phyloP scores from a whole-genome alignment of 2,329 filamentous ascomycete species.

The Stagonosporopsis cucurbitacearum region DNA sequence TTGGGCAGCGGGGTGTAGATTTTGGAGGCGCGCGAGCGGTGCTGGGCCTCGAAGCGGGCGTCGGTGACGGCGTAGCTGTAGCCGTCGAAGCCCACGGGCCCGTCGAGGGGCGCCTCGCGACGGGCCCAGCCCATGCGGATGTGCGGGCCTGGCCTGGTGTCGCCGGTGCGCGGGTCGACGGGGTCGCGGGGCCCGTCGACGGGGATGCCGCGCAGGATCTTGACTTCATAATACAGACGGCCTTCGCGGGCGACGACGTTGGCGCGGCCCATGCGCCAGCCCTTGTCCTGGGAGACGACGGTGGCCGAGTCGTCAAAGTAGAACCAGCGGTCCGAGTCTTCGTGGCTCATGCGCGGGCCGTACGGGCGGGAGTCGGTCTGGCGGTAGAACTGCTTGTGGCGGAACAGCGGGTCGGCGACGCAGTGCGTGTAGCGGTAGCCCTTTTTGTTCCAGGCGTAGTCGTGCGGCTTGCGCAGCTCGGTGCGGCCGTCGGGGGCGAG shows the following conservation, averaged over 20 bases:
- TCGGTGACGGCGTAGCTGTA: constrained; percentile 96
- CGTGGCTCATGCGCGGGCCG: constrained; percentile 85
- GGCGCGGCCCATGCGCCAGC: constrained; percentile 87
- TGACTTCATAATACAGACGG: constrained; percentile 92
- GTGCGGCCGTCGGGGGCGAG: constrained; percentile 50
- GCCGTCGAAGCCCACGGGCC: constrained; percentile 83
- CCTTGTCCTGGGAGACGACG: constrained; percentile 87
- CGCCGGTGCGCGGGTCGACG: constrained; percentile 41
- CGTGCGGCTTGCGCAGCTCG: constrained; percentile 57
- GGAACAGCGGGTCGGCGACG: constrained; percentile 86
- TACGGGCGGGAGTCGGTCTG: constrained; percentile 86
- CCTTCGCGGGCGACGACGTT: constrained; percentile 92
- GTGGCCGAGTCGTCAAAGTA: constrained; percentile 77
- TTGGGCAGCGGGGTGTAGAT: constrained; percentile 64
- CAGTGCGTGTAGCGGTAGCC: constrained; percentile 89
- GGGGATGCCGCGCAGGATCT: constrained; percentile 78
- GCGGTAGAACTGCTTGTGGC: constrained; percentile 86
- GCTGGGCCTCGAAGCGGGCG: constrained; percentile 86
- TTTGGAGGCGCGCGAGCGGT: constrained; percentile 90
- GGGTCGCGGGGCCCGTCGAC: constrained; percentile 51
- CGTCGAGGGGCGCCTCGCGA: constrained; percentile 80
- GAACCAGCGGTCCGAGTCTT: constrained; percentile 86
- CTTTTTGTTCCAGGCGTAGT: constrained; percentile 68
- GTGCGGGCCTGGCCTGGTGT: constrained; percentile 60
- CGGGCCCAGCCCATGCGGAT: constrained; percentile 87